phyloP scores from a whole-genome alignment of 1,284 basidiomycete genomes.

The Ustilago shanxiensis region DNA sequence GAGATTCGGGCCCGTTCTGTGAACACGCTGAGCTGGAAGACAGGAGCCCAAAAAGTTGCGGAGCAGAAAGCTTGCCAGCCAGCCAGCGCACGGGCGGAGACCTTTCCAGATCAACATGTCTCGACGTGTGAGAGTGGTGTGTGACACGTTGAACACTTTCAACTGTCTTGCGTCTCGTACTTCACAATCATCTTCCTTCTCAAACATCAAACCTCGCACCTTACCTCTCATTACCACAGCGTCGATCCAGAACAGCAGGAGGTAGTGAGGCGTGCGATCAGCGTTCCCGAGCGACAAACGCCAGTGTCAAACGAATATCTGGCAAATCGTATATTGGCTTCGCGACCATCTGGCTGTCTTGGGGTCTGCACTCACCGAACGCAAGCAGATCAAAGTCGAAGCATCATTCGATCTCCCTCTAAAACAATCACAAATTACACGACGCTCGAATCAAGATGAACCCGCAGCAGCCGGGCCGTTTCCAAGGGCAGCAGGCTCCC shows the following conservation, averaged over 20 bases:
- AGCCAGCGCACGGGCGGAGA: constrained; percentile 24
- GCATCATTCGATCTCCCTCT: not conserved
- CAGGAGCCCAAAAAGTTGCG: constrained; percentile 12
- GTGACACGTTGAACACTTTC: constrained; percentile 9
- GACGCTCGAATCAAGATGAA: constrained; percentile 15
- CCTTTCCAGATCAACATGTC: not conserved
- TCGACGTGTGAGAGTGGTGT: not conserved
- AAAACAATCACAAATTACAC: not conserved
- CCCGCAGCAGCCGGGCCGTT: constrained; percentile 24
- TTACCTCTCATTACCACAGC: not conserved
- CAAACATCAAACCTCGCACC: not conserved
- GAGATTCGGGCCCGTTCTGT: not conserved
- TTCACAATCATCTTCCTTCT: not conserved
- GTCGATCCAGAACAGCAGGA: not conserved
- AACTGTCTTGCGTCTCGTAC: constrained; percentile 5
- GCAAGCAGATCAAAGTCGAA: not conserved
- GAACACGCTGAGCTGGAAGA: constrained; percentile 19
- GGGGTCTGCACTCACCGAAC: not conserved
- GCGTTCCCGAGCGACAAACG: not conserved
- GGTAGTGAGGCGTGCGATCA: not conserved
- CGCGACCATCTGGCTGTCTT: no score
- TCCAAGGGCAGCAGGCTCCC: constrained; percentile 30
- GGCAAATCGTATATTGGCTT: not conserved
- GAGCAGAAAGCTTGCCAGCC: not conserved
- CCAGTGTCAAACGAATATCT: not conserved